These are phyloP conservation scores for Penicillium desertorum DNA, from an alignment of 495 filamentous ascomycete genomes.

Conservation along the genomic window DNA sequence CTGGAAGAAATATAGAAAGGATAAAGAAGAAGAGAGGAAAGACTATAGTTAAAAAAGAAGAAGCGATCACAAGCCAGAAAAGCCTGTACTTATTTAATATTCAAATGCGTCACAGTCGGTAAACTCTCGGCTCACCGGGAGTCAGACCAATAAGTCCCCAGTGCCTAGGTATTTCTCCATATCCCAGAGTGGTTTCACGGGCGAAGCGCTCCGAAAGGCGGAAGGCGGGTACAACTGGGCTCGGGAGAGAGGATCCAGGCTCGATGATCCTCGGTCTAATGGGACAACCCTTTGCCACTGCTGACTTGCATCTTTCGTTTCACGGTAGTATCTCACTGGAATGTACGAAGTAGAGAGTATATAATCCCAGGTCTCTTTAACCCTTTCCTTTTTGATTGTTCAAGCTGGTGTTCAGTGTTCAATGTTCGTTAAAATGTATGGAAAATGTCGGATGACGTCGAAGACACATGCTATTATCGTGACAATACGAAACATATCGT, in stretches of 20 bases:
- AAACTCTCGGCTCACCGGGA: conserved; percentile 50
- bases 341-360: neutral
- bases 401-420: neutral
- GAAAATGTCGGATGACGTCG: conserved; percentile 33
- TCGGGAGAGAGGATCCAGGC: conserved; percentile 47
- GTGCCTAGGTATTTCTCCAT: conserved; percentile 23
- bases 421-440: neutral
- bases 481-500: conserved; percentile 28
- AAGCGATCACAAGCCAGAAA: conserved; percentile 41
- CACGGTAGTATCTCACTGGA: conserved; percentile 13
- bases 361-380: neutral
- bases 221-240: conserved; percentile 33
- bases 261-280: conserved; percentile 47
- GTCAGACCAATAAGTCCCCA: conserved; percentile 13
- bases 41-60: conserved; percentile 26
- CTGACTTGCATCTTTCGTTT: neutral
- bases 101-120: conserved; percentile 46
- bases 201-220: conserved; percentile 31
- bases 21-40: conserved; percentile 1
- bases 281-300: conserved; percentile 23
- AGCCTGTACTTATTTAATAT: conserved; percentile 35
- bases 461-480: conserved; percentile 36
- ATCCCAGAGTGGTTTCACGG: conserved; percentile 20
- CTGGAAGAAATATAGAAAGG: conserved; percentile 5
- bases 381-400: neutral